These are phyloP conservation scores for Boletus eberwhitei DNA, from an alignment of 768 basidiomycete species.

Conservation along the genomic window DNA sequence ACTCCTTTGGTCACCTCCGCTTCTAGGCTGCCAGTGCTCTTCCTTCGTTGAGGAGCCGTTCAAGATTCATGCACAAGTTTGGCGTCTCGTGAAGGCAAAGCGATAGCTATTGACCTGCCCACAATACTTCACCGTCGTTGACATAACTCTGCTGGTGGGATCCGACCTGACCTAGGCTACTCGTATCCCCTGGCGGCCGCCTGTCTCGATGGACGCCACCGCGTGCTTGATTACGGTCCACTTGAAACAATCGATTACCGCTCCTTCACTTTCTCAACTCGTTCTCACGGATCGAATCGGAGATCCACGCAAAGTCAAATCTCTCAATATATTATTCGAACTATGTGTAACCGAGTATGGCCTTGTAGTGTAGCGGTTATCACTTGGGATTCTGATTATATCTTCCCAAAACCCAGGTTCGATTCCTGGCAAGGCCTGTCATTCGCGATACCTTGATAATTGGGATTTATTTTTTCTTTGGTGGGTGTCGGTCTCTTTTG, in stretches of 20 bases:
- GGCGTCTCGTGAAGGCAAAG: not conserved
- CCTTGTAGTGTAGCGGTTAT: constrained; percentile 40
- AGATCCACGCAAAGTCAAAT: not conserved
- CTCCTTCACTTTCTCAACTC: not conserved
- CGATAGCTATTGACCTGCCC: not conserved
- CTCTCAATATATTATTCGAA: not conserved
- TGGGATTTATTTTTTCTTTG: too few relatives aligned
- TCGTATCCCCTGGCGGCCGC: not conserved
- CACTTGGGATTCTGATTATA: constrained; percentile 37
- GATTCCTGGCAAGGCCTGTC: constrained; percentile 28
- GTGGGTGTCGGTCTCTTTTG: too few relatives aligned
- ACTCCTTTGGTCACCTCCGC: not conserved
- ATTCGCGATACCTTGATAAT: too few relatives aligned
- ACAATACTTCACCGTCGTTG: not conserved
- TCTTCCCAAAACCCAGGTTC: constrained; percentile 33
- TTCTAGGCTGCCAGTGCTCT: not conserved
- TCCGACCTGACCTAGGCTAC: too few relatives aligned
- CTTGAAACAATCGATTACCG: not conserved
- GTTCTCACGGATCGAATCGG: not conserved
- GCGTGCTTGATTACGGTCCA: not conserved
- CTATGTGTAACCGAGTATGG: not conserved
- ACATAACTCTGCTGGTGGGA: not conserved
- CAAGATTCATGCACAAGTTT: not conserved
- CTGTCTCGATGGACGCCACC: not conserved
- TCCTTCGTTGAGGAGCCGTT: not conserved